phyloP scores from a whole-genome alignment of 768 basidiomycete species.

The Tricholoma hemisulphureum region DNA sequence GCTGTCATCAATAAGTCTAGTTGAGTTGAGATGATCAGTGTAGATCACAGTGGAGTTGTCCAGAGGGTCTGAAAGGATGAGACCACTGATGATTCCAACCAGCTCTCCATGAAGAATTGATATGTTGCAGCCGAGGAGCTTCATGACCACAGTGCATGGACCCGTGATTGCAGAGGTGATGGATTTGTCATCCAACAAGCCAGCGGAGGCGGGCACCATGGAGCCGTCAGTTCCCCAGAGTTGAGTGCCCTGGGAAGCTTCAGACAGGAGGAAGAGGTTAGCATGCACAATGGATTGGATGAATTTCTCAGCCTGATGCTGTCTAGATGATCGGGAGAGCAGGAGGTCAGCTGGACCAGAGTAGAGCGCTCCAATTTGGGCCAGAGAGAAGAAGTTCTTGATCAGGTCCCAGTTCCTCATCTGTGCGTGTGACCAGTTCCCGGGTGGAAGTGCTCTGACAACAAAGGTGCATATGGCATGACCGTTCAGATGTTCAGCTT shows the following conservation, averaged over 20 bases:
- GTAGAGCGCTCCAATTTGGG: neutral
- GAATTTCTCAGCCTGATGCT: neutral
- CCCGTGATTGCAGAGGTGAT: constrained; percentile 16
- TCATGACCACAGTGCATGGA: constrained; percentile 11
- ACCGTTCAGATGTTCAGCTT: neutral
- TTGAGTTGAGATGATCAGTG: constrained; percentile 26
- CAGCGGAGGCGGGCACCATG: constrained; percentile 19
- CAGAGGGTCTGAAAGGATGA: constrained; percentile 6
- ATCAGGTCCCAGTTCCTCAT: neutral
- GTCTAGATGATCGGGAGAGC: neutral
- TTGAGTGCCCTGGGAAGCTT: neutral
- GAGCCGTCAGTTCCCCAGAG: constrained; percentile 26
- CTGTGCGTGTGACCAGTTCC: neutral
- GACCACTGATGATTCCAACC: constrained; percentile 15
- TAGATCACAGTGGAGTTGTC: constrained; percentile 1
- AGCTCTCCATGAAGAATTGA: constrained; percentile 23
- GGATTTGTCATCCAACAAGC: constrained; percentile 16
- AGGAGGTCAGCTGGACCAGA: neutral
- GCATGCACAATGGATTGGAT: neutral
- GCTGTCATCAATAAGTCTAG: constrained; percentile 18
- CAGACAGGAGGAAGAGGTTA: neutral
- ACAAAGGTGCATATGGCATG: neutral
- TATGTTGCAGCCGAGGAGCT: constrained; percentile 14
- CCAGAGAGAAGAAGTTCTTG: neutral
- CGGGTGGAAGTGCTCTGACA: neutral